Percentiles rank a stretch among this genome's conserved stretches.
Evolutionary conservation across 2,329 filamentous ascomycete genomes (phyloP).

Genomic region (Trichoderma gracile): DNA sequence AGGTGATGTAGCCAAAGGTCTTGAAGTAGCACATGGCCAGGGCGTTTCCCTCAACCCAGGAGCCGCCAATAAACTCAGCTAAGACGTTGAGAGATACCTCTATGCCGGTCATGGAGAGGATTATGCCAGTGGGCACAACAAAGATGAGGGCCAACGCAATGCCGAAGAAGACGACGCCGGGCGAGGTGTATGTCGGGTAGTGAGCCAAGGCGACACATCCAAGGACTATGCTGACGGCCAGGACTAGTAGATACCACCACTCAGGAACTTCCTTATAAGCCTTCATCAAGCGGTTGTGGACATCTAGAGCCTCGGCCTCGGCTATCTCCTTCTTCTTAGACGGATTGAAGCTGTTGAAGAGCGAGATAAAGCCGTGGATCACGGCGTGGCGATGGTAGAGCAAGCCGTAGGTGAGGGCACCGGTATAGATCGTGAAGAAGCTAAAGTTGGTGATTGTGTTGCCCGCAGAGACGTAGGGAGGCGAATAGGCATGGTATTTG

Average conservation of each 20-base stretch:
- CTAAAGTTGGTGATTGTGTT: conserved; percentile 41
- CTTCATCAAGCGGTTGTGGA: conserved; percentile 51
- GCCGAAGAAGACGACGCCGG: conserved; percentile 47
- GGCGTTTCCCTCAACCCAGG: conserved; percentile 45
- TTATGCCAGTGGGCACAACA: conserved; percentile 48
- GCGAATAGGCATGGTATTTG: conserved; percentile 46
- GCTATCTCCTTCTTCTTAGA: conserved; percentile 30
- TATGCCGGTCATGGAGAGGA: conserved; percentile 46
- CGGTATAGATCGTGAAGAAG: conserved; percentile 47
- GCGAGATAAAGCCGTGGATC: conserved; percentile 24
- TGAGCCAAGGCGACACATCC: conserved; percentile 40
- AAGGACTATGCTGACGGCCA: conserved; percentile 37
- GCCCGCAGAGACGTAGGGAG: conserved; percentile 44
- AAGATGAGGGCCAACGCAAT: conserved; percentile 45
- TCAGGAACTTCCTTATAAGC: conserved; percentile 50
- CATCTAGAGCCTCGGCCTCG: conserved; percentile 35
- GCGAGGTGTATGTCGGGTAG: conserved; percentile 46
- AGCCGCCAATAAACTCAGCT: conserved; percentile 51
- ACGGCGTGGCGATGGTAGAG: conserved; percentile 46
- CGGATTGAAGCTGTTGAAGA: conserved; percentile 12
- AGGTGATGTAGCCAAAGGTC: conserved; percentile 42
- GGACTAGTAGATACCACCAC: conserved; percentile 47
- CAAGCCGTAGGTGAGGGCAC: conserved; percentile 43
- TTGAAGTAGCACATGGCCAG: conserved; percentile 53
- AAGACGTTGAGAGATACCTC: conserved; percentile 48